A percentile compares a stretch with the other conserved stretches of the same genome.
Conservation (phyloP, 2,329 filamentous ascomycete species). For the Aspergillus sp. region DNA sequence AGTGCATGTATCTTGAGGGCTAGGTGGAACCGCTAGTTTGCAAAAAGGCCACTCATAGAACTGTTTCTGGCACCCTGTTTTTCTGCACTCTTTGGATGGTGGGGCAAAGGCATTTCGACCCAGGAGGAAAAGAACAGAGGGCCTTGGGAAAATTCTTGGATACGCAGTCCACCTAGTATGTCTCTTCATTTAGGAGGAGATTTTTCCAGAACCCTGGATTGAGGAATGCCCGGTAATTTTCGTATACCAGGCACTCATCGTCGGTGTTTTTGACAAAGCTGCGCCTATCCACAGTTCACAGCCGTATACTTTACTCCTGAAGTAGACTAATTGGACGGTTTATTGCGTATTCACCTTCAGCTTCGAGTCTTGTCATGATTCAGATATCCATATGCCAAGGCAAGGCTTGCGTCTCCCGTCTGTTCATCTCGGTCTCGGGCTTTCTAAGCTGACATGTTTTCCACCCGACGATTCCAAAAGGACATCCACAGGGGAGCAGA, state of each 20-base stretch:
- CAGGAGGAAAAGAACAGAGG: background rate
- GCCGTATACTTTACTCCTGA: background rate
- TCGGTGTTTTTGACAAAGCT: background rate
- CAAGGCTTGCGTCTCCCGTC: conserved; percentile 2
- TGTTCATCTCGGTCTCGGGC: background rate
- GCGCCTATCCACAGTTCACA: background rate
- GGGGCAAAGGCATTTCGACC: conserved; percentile 12
- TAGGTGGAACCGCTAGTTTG: conserved; percentile 21
- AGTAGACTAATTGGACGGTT: background rate
- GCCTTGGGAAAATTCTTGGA: conserved; percentile 3
- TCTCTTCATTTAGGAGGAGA: background rate
- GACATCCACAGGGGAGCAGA: conserved; percentile 13
- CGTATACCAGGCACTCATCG: background rate
- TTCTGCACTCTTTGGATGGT: conserved; percentile 14
- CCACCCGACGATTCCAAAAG: conserved; percentile 8
- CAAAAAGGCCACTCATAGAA: conserved; percentile 18
- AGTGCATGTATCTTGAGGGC: conserved; percentile 26
- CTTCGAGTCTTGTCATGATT: background rate
- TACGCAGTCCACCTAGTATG: background rate
- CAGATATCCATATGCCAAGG: conserved; percentile 5
- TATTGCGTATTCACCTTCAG: background rate
- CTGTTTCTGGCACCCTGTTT: conserved; percentile 8
- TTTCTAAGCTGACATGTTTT: conserved; percentile 12
- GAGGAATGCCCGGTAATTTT: background rate
- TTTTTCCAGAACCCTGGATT: conserved; percentile 12